Conservation (phyloP, 2,329 filamentous ascomycete genomes). For the Trichoderma koningii region DNA sequence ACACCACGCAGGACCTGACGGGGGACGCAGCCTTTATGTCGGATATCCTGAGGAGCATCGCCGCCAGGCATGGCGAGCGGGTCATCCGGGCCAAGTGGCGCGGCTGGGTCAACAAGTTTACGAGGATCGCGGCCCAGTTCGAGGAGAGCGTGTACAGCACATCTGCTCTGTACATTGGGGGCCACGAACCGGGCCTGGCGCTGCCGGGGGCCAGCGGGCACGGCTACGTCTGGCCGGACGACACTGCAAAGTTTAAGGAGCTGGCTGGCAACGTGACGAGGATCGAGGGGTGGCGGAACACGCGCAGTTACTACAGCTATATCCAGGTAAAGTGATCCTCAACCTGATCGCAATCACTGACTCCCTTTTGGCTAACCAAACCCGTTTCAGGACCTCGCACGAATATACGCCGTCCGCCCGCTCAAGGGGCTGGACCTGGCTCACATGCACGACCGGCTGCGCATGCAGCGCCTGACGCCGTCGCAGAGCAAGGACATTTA, state of each 20-base stretch:
- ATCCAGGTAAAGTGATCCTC: slow-evolving; percentile 65
- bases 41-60: slow-evolving; percentile 79
- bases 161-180: slow-evolving; percentile 82
- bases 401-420: slow-evolving; percentile 64
- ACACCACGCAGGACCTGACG: slow-evolving; percentile 65
- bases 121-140: slow-evolving; percentile 86
- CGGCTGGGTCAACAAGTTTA: slow-evolving; percentile 92
- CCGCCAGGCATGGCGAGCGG: slow-evolving; percentile 82
- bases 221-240: slow-evolving; percentile 93
- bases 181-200: slow-evolving; percentile 66
- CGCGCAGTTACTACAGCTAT: slow-evolving; percentile 91
- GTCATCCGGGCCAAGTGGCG: slow-evolving; percentile 91
- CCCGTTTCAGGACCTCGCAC: slow-evolving; percentile 60
- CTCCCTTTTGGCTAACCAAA: neutral
- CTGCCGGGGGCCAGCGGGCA: slow-evolving; percentile 71
- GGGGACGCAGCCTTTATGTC: slow-evolving; percentile 90
- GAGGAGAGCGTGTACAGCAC: slow-evolving; percentile 95
- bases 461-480: slow-evolving; percentile 75
- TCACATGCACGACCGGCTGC: slow-evolving; percentile 88
- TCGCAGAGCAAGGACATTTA: slow-evolving; percentile 83
- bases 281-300: slow-evolving; percentile 96
- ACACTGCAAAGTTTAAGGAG: slow-evolving; percentile 77
- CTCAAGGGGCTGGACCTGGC: slow-evolving; percentile 83
- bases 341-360: neutral
- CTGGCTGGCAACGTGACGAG: slow-evolving; percentile 87